phyloP scores from a whole-genome alignment of 352 stramenopile genomes.

The Pythium apleroticum region DNA sequence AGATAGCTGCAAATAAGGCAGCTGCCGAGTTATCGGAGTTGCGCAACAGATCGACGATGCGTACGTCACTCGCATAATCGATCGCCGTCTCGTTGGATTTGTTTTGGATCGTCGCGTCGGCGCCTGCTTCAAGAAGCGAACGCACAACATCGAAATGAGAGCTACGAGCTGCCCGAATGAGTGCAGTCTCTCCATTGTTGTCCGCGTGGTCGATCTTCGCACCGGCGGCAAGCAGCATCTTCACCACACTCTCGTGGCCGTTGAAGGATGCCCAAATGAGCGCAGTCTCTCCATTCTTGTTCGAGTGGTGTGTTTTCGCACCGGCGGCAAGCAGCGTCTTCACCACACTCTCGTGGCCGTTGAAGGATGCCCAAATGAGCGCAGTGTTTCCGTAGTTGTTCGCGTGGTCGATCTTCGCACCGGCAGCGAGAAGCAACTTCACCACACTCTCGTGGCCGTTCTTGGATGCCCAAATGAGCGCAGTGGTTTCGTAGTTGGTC shows the following conservation, averaged over 20 bases:
- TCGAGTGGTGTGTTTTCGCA: neutral
- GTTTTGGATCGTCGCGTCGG: constrained; percentile 26
- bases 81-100: no score
- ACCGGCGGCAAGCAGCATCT: constrained; percentile 31
- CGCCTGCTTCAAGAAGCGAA: constrained; percentile 30
- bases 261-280: neutral
- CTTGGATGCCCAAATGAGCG: no score
- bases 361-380: no score
- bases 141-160: neutral
- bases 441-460: no score
- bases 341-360: neutral
- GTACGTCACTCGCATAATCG: no score
- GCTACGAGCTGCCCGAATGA: no score
- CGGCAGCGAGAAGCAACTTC: no score
- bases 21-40: neutral
- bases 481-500: no score
- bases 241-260: constrained; percentile 26
- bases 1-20: neutral
- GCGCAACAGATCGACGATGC: neutral
- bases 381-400: neutral
- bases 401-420: no score
- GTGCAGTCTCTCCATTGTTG: constrained; percentile 23
- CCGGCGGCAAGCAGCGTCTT: neutral
- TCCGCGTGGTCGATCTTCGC: constrained; percentile 26
- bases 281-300: neutral